Base-by-base conservation (phyloP, 164 flowering plant species). In the Liriodendron chinense region DNA sequence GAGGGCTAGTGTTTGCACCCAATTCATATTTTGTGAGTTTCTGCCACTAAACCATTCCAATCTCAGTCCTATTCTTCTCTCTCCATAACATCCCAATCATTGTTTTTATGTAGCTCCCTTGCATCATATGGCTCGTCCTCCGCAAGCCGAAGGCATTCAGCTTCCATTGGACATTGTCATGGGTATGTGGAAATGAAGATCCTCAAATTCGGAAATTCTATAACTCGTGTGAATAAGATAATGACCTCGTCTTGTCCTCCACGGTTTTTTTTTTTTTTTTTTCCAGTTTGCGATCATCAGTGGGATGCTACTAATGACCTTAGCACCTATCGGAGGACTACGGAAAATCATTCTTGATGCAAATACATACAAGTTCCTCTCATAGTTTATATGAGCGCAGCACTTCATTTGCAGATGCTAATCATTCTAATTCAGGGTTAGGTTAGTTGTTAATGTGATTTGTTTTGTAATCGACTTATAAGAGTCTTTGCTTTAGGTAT, bases 1-100 rank as follows among this genome's bases (percentile, higher is more conserved):
- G 87, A 53, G 87, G 87, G 22, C 69, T 85, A 12, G 83, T 74
- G 10, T 85, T 83, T 67, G 72, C 85, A 34, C 72, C 84, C 10
- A 81, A 78, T 10, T 76, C 87, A 56, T 85, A 74, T 71, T 80
- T 73, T 34, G 87, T 85, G 69, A 85, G 84, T 71, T 1, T 26
- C 34, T 26, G 7, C 43, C 43, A 34, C 22, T 9, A 10, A 5
- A 34, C 43, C 48, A 64, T 6, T 34, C 4, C 1, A 1, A 14
- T n/a, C n/a, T 65, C 16, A 66, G 20, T 34, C 23, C 2, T 9
- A 9, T 4, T 21, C 13, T n/a, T 48, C 26, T 2, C 20, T 48
- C 7, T n/a, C 7, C 25, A 7, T 8, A 65, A 16, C 68, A 47
- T 34, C 43, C 43, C 43, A 4, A 34, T 34, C 43, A 4, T 7